These are phyloP conservation scores for Moesziomyces sp. DNA, from an alignment of 1,284 basidiomycete genomes.

Conservation along the genomic window DNA sequence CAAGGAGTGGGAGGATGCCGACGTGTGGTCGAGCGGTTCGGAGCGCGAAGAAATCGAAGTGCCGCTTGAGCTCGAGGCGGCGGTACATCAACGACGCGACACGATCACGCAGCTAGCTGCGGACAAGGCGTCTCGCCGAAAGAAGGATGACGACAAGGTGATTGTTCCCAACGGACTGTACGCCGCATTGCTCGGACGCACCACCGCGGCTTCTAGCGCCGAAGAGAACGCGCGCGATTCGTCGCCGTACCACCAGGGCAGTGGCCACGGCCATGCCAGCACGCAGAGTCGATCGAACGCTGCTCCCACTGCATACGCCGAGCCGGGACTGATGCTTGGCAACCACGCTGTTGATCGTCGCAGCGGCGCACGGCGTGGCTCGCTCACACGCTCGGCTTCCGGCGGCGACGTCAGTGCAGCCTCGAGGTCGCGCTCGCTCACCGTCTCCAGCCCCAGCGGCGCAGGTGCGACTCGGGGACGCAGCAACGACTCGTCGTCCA, in stretches of 20 bases:
- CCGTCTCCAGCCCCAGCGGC: slow-evolving; percentile 4
- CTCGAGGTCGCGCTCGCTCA: slow-evolving; percentile 15
- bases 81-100: slow-evolving; percentile 10
- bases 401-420: neutral
- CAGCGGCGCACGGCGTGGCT: neutral
- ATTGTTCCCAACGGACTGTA: slow-evolving; percentile 22
- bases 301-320: slow-evolving; percentile 8
- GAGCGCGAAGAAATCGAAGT: slow-evolving; percentile 39
- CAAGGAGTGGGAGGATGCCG: slow-evolving; percentile 56
- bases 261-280: neutral
- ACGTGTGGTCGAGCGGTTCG: slow-evolving; percentile 51
- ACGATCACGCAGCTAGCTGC: slow-evolving; percentile 25
- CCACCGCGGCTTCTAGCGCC: neutral
- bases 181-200: slow-evolving; percentile 19
- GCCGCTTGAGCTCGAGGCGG: slow-evolving; percentile 14
- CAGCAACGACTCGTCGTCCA: slow-evolving; percentile 4
- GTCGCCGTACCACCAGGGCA: slow-evolving; percentile 10
- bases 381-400: slow-evolving; percentile 10
- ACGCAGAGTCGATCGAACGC: slow-evolving; percentile 2
- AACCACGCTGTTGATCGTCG: neutral
- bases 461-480: slow-evolving; percentile 4
- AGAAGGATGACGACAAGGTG: slow-evolving; percentile 7
- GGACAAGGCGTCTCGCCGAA: slow-evolving; percentile 1
- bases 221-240: neutral
- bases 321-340: slow-evolving; percentile 27